A percentile compares a stretch with the other conserved stretches of the same genome.
phyloP scores from a whole-genome alignment of 108 stramenopile species.

The Ochromonas danica region DNA sequence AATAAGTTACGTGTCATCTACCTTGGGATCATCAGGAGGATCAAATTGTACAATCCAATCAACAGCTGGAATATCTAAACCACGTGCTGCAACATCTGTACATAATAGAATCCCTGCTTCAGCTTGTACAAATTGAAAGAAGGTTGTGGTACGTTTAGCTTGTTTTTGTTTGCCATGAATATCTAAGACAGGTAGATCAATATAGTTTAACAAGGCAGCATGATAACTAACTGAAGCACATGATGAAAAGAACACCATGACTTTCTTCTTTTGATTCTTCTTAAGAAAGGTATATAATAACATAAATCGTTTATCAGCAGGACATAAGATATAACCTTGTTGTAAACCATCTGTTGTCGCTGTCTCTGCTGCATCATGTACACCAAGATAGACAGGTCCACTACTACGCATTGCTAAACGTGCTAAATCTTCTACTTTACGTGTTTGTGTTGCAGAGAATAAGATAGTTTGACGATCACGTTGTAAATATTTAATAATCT shows the following conservation, averaged over 20 bases:
- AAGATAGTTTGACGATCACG: conserved; percentile 96
- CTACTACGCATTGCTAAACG: conserved; percentile 2
- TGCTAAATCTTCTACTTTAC: conserved; percentile 62
- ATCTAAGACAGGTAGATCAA: conserved; percentile 83
- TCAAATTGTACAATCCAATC: conserved; percentile 99
- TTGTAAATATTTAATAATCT: conserved; percentile 89
- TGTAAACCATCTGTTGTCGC: conserved; percentile 91
- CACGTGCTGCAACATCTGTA: conserved; percentile 98
- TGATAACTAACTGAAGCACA: conserved; percentile 99
- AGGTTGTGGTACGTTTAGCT: conserved; percentile 95
- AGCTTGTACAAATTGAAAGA: conserved; percentile 95
- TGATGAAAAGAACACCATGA: conserved; percentile 84
- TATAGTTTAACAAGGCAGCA: conserved; percentile 93
- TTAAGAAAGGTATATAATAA: conserved; percentile 96
- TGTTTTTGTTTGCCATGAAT: conserved; percentile 98
- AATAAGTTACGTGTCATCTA: too few relatives aligned
- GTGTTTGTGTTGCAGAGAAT: conserved; percentile 97
- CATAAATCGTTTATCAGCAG: conserved; percentile 91
- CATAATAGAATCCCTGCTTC: conserved; percentile 88
- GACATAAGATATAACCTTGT: conserved; percentile 92
- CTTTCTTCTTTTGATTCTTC: conserved; percentile 77
- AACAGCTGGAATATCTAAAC: conserved; percentile 90
- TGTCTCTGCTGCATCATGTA: conserved; percentile 73
- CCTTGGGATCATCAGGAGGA: conserved; percentile 97
- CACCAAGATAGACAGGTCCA: conserved; percentile 39